phyloP scores from a whole-genome alignment of 257 asterid genomes.

The Petrea volubilis region DNA sequence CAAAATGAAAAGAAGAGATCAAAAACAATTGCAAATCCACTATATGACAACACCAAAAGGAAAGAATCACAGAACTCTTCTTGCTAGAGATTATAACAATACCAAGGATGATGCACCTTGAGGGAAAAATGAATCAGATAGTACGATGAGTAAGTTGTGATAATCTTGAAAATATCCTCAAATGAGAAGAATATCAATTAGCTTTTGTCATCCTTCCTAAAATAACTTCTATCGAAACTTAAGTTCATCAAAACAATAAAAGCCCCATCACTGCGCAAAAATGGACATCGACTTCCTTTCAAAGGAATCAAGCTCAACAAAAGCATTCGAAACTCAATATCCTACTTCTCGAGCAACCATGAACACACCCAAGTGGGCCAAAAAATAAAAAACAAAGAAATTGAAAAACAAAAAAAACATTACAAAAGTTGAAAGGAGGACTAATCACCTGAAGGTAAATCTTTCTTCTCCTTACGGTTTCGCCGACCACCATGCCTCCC shows the following conservation, averaged over 20 bases:
- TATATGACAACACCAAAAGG: too few species aligned
- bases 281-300: background rate
- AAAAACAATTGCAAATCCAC: background rate
- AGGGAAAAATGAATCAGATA: too few species aligned
- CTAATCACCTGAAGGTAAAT: conserved; percentile 73
- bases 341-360: background rate
- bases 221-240: background rate
- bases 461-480: conserved; percentile 61
- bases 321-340: background rate
- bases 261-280: background rate
- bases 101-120: too few species aligned
- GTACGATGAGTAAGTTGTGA: too few species aligned
- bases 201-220: background rate
- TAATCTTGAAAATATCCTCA: too few species aligned
- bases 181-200: too few species aligned
- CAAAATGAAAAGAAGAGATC: background rate
- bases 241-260: background rate
- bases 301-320: background rate
- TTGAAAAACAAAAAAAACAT: background rate
- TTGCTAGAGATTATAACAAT: too few species aligned
- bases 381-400: background rate
- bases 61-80: too few species aligned
- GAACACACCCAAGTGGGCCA: background rate
- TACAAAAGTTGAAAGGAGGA: background rate
- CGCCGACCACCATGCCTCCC: conserved; percentile 66